Conservation (phyloP, 345 rosid species). For the Eucalyptus decipiens region DNA sequence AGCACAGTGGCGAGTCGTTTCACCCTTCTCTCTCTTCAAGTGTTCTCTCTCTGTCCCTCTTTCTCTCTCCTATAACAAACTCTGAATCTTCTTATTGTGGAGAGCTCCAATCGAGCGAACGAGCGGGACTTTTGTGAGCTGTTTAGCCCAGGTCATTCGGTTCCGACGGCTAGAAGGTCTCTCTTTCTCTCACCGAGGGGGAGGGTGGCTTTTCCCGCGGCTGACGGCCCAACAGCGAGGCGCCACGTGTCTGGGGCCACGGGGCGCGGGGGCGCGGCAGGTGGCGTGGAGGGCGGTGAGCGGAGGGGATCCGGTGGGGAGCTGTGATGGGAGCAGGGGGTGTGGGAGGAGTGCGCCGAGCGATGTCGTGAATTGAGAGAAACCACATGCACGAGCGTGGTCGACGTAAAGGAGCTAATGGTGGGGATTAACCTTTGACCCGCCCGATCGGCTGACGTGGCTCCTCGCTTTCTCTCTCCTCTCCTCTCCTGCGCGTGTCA, state of each 20-base stretch:
- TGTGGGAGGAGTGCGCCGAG: background rate
- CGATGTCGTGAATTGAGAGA: background rate
- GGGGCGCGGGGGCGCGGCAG: background rate
- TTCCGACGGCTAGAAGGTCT: background rate
- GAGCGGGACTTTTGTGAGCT: background rate
- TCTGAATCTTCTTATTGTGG: background rate
- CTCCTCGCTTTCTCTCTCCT: background rate
- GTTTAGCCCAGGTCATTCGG: slow-evolving; percentile 1
- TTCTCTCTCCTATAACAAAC: background rate
- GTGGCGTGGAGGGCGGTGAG: background rate
- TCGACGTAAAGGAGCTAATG: background rate
- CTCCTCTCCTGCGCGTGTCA: background rate
- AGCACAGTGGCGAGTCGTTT: background rate
- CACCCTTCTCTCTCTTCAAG: too few species aligned
- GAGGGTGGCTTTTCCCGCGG: background rate
- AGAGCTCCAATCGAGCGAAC: background rate
- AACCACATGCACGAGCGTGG: background rate
- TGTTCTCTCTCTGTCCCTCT: background rate
- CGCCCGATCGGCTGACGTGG: background rate
- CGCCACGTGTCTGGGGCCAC: background rate
- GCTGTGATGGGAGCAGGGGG: background rate
- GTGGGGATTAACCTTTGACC: background rate
- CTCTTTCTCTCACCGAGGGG: background rate
- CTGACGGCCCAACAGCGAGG: background rate
- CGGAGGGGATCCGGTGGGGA: background rate